A percentile compares a stretch with the other conserved stretches of the same genome.
Evolutionary conservation across 306 rosid genomes (phyloP).

Genomic region (Vigna angularis): DNA sequence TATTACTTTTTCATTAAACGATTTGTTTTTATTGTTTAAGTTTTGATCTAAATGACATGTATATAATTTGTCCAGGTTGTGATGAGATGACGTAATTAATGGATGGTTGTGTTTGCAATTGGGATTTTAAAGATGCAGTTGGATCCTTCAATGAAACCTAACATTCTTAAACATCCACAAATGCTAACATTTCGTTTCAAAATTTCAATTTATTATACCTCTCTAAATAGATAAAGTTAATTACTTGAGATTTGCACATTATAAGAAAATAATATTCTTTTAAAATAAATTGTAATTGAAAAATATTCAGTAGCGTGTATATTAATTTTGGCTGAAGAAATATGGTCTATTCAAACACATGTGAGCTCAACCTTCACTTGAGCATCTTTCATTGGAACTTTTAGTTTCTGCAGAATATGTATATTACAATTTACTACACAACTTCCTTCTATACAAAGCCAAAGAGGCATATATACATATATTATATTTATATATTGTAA

Average conservation of each 20-base stretch:
- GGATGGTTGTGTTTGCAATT: background rate
- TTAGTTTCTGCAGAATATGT: background rate
- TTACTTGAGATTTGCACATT: background rate
- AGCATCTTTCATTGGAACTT: background rate
- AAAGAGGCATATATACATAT: background rate
- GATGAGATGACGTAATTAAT: background rate
- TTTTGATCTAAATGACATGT: no score
- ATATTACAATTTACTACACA: background rate
- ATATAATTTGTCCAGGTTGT: no score
- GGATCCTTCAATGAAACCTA: conserved; percentile 8
- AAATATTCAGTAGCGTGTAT: background rate
- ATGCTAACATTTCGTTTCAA: background rate
- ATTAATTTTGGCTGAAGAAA: background rate
- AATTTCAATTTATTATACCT: background rate
- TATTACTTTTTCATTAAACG: no score
- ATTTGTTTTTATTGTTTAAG: no score
- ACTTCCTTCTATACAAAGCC: background rate
- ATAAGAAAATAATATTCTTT: no score
- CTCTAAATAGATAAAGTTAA: background rate
- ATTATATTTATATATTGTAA: no score
- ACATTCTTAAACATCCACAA: background rate
- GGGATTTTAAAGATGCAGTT: background rate
- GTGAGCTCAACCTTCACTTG: conserved; percentile 6
- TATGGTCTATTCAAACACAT: conserved; percentile 10
- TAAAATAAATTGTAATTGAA: background rate